Evolutionary conservation across 768 basidiomycete species (phyloP), one percentile per base, ranked within the genome.

Genomic region (Hysterangium stoloniferum): DNA sequence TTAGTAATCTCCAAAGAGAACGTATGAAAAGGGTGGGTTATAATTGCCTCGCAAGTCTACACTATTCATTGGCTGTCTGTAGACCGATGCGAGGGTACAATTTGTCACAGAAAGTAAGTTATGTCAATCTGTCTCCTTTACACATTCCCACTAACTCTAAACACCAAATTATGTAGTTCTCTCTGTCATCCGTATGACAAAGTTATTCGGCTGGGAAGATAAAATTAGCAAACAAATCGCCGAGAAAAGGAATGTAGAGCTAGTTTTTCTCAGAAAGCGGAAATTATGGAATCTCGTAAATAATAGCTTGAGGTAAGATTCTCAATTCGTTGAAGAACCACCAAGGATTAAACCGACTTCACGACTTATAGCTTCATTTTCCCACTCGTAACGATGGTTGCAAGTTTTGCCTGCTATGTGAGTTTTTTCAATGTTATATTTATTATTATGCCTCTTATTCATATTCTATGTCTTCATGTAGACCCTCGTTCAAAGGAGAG

Each of bases 41-140:
- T 17, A 45, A 8, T 4, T 15, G 15, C 31, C 1, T 38, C 11
- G 11, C 5, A 7, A 4, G 20, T 13, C 1, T 9, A 29, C 20
- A 4, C 9, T 41, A 31, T 12, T 31, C 22, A n/a, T 45, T 13
- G 8, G 19, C 22, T 31, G 32, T 50, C 54, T 27, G 13, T 41
- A 66, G 65, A 68, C 67, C 4, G 71, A 72, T 43, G 62, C 59
- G 6, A 58, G 71, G 13, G 63, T 71, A 0, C 65, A 68, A 35
- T 52, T 59, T 2, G 61, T 71, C 45, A 66, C 69, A 13, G 70
- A 71, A 51, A 54, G 63, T 58, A 50, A 47, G 56, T 47, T 11
- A 11, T 6, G 4, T 33, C 22, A 31, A 86, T 62, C 66, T 85
- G 36, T 32, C 40, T 56, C 20, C 15, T 28, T 36, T 24, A 44